Base-by-base conservation (phyloP, 2,329 filamentous ascomycete species). In the Diaporthe caulivora region DNA sequence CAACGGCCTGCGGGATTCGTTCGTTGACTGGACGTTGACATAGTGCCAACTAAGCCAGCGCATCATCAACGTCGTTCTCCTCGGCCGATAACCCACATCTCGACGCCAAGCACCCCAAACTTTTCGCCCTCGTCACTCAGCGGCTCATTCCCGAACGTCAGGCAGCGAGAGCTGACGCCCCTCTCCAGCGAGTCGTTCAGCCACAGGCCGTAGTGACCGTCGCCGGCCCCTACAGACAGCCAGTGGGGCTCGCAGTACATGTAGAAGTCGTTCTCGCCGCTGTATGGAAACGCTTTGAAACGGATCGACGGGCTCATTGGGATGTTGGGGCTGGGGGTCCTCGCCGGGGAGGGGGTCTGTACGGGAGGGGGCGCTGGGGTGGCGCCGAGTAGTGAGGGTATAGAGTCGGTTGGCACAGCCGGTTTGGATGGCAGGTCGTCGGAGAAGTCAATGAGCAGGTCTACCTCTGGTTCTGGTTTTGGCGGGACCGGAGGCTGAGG, bases 261-360 rank as follows among this genome's bases (percentile, higher is more conserved):
- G 86, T 96, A 95, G 81, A 97, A 99, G 82, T 98, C 97, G 82
- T 99, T 98, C 53, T 97, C 90, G 7, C 97, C 97, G 72, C 94
- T 97, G 80, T 98, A 98, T 0, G 96, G 95, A 79, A 98, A 99
- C 0, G 96, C 96, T 84, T 98, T 98, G 88, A 99, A 99, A 26
- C 97, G 92, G 77, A 98, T 94, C 34, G 91, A 89, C 75, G 96
- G 94, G 6, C 91, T 90, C 5, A 91, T 91, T 34, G 79, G 79
- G 40, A 69, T 37, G 34, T 47, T 62, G 58, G 31, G 24, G 58
- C 65, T 26, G 34, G 57, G 54, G 49, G 42, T 64, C 40, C 42
- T 37, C 44, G 62, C 44, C 13, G 62, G 62, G 13, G 62, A 51
- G 1, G 31, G 40, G 18, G 53, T 29, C 7, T 70, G 67, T 17